These are phyloP conservation scores for Globisporangium nodosum DNA, from an alignment of 352 stramenopile genomes.

Conservation along the genomic window DNA sequence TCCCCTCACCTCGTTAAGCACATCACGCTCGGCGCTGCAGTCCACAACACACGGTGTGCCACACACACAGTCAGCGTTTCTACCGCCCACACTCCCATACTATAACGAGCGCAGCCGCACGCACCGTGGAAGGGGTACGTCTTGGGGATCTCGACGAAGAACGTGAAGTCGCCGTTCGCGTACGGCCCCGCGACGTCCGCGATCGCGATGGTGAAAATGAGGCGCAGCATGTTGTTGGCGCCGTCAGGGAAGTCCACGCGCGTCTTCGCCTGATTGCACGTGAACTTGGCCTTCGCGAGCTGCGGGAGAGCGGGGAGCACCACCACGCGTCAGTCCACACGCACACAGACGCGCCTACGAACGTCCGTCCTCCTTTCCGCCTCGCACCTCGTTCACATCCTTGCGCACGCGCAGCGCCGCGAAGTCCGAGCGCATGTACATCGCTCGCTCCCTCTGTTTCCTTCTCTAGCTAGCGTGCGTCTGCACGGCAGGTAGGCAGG, in stretches of 20 bases:
- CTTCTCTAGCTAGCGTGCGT: no score
- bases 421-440: constrained; percentile 77
- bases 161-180: constrained; percentile 81
- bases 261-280: constrained; percentile 67
- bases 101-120: background rate
- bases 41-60: background rate
- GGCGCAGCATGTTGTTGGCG: constrained; percentile 67
- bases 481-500: no score
- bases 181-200: constrained; percentile 66
- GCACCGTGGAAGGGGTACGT: constrained; percentile 84
- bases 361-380: background rate
- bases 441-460: constrained; percentile 9
- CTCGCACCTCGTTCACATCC: constrained; percentile 76
- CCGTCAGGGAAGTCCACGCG: constrained; percentile 82
- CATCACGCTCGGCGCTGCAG: constrained; percentile 58
- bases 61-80: background rate
- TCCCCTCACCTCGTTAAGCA: constrained; percentile 53
- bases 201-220: constrained; percentile 82
- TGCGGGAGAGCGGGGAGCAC: background rate
- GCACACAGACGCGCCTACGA: background rate
- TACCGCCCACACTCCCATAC: background rate
- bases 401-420: constrained; percentile 76
- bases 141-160: constrained; percentile 84
- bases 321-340: no score
- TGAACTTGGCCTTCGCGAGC: constrained; percentile 80